Conservation (phyloP, 1,284 basidiomycete species). For the Kalmanozyma brasiliensis region DNA sequence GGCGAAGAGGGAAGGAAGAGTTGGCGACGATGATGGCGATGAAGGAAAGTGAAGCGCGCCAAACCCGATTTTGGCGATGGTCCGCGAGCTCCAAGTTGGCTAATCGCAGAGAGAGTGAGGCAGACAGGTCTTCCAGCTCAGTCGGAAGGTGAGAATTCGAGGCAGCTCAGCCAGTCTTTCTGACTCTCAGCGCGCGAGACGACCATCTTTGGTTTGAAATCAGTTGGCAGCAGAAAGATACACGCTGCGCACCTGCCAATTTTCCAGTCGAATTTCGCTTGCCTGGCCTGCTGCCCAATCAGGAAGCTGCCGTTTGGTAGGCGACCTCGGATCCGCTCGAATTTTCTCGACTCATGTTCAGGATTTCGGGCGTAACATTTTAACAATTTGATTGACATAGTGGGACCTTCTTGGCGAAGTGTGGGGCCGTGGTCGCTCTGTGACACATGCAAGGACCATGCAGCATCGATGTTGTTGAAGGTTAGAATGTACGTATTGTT, state of each 20-base stretch:
- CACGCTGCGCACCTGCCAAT: conserved; percentile 24
- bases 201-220: conserved; percentile 5
- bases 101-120: conserved; percentile 6
- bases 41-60: conserved; percentile 26
- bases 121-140: neutral
- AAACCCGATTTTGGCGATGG: conserved; percentile 26
- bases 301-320: conserved; percentile 28
- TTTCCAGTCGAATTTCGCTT: conserved; percentile 9
- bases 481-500: too few species aligned
- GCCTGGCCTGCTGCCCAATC: conserved; percentile 19
- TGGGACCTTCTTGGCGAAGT: too few species aligned
- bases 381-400: too few species aligned
- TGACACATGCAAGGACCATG: too few species aligned
- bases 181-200: conserved; percentile 4
- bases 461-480: too few species aligned
- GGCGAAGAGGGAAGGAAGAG: conserved; percentile 9
- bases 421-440: too few species aligned
- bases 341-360: neutral
- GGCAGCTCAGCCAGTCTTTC: conserved; percentile 14
- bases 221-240: neutral
- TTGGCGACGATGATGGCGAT: conserved; percentile 9
- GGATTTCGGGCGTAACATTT: conserved; percentile 3
- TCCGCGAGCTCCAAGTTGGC: conserved; percentile 20
- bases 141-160: conserved; percentile 3
- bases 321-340: conserved; percentile 24